Percentiles rank a stretch among this genome's conserved stretches.
These are phyloP conservation scores for Phytophthora idaei DNA, from an alignment of 352 stramenopile genomes.

Conservation along the genomic window DNA sequence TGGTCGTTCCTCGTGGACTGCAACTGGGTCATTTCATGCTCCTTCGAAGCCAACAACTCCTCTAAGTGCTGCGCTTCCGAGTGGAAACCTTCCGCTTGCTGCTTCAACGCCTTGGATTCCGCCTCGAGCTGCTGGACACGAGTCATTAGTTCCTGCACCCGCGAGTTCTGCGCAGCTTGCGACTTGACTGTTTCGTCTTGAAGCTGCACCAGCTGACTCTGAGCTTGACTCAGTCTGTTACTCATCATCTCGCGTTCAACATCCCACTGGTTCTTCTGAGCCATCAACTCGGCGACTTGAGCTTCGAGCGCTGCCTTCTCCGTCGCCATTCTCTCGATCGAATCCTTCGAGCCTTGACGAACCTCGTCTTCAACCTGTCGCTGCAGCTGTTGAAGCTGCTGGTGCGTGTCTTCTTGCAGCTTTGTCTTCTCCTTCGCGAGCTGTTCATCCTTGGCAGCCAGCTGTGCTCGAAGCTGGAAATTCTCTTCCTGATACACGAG, in stretches of 20 bases:
- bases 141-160: constrained; percentile 51
- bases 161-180: constrained; percentile 51
- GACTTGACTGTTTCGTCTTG: constrained; percentile 64
- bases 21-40: constrained; percentile 55
- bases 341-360: constrained; percentile 61
- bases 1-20: constrained; percentile 54
- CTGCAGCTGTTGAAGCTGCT: constrained; percentile 62
- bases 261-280: constrained; percentile 58
- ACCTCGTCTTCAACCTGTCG: constrained; percentile 64
- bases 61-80: constrained; percentile 54
- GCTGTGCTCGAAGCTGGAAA: constrained; percentile 54
- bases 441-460: constrained; percentile 66
- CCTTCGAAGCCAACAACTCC: constrained; percentile 51
- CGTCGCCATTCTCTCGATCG: constrained; percentile 42
- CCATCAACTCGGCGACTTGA: constrained; percentile 48
- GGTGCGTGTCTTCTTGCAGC: constrained; percentile 61
- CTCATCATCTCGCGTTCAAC: constrained; percentile 56
- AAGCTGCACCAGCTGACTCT: constrained; percentile 58
- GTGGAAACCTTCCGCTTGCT: constrained; percentile 54
- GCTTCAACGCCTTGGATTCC: constrained; percentile 44
- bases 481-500: constrained; percentile 77
- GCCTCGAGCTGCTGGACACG: constrained; percentile 53
- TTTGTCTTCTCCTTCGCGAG: constrained; percentile 58
- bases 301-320: constrained; percentile 54
- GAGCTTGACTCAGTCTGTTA: constrained; percentile 51